Conservation (phyloP, 208 protist species). For the Crithidia brevicula region DNA sequence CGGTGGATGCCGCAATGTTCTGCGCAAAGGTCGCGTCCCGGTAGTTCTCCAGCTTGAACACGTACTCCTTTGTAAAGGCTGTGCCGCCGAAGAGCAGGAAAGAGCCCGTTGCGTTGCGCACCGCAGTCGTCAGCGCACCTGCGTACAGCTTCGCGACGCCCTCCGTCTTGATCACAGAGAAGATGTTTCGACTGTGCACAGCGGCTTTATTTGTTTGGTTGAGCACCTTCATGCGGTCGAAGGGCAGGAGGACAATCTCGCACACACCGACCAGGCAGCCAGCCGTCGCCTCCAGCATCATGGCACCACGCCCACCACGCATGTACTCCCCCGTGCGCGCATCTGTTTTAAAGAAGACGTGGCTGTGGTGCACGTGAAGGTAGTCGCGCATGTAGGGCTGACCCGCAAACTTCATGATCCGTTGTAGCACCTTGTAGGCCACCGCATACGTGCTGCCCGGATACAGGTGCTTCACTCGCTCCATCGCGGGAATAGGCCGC, state of each 20-base stretch:
- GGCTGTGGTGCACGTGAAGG: constrained; percentile 43
- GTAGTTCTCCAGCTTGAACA: constrained; percentile 69
- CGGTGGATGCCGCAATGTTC: constrained; percentile 66
- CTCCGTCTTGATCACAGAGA: constrained; percentile 39
- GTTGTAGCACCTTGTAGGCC: constrained; percentile 82
- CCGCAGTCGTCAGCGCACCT: constrained; percentile 51
- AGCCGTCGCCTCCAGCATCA: constrained; percentile 61
- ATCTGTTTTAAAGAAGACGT: constrained; percentile 38
- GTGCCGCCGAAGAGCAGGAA: constrained; percentile 79
- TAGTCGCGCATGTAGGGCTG: constrained; percentile 80
- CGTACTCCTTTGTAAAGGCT: constrained; percentile 72
- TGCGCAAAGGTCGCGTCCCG: constrained; percentile 67
- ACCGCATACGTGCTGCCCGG: constrained; percentile 74
- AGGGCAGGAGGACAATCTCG: constrained; percentile 72
- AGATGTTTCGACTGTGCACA: constrained; percentile 41
- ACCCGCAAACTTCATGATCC: constrained; percentile 78
- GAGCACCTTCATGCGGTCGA: constrained; percentile 85
- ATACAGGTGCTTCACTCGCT: constrained; percentile 68
- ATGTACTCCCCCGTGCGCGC: constrained; percentile 17
- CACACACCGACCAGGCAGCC: constrained; percentile 57
- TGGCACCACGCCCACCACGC: constrained; percentile 34
- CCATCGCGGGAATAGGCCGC: constrained; percentile 33
- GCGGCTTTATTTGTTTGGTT: constrained; percentile 72
- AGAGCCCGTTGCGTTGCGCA: constrained; percentile 68
- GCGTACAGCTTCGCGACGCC: constrained; percentile 60